Percentiles rank a stretch among this genome's conserved stretches.
phyloP scores from a whole-genome alignment of 1,139 yeast genomes.

The Sugiyamaella xylanicola region DNA sequence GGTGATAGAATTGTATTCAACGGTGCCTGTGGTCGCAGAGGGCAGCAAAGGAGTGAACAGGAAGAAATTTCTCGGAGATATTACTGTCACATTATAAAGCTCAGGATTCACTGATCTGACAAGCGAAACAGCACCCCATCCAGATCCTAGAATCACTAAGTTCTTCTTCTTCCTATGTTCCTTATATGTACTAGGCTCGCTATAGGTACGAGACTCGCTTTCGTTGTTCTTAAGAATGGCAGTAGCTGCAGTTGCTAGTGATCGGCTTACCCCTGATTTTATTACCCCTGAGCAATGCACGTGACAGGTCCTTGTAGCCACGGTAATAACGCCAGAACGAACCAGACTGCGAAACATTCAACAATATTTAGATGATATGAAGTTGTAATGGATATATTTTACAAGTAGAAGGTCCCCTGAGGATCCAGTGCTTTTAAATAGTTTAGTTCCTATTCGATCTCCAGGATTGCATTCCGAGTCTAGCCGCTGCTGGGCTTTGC shows the following conservation, averaged over 20 bases:
- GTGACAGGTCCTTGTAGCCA: neutral
- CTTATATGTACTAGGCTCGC: neutral
- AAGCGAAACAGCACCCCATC: slow-evolving; percentile 89
- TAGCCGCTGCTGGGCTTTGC: no score
- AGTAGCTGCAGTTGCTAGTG: neutral
- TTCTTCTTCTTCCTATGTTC: slow-evolving; percentile 57
- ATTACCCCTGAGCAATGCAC: neutral
- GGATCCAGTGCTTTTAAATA: neutral
- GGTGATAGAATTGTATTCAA: slow-evolving; percentile 85
- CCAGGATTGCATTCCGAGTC: no score
- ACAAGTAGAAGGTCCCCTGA: neutral
- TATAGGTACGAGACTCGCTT: no score
- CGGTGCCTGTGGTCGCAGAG: slow-evolving; percentile 90
- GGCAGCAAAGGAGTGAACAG: slow-evolving; percentile 92
- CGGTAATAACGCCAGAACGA: neutral
- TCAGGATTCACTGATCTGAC: slow-evolving; percentile 84
- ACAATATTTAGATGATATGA: neutral
- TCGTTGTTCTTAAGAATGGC: no score
- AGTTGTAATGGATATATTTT: no score
- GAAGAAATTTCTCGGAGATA: slow-evolving; percentile 93
- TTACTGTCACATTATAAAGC: slow-evolving; percentile 81
- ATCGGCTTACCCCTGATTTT: neutral
- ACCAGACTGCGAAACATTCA: neutral
- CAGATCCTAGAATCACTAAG: slow-evolving; percentile 85
- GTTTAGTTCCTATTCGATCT: neutral